phyloP scores from a whole-genome alignment of 305 asterid genomes.

The Coffea humblotiana region DNA sequence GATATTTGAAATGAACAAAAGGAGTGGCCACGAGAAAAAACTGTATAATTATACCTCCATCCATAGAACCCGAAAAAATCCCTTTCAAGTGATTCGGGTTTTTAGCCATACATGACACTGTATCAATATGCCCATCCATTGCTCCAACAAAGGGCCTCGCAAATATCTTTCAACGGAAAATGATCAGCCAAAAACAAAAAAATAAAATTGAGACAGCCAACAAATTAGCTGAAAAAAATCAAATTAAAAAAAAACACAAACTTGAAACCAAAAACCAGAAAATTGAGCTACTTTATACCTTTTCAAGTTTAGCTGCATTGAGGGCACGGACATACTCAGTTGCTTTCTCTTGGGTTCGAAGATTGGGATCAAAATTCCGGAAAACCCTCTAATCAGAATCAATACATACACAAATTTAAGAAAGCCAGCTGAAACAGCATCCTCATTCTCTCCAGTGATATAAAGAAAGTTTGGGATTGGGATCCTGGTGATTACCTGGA shows the following conservation, averaged over 20 bases:
- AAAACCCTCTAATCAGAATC: conserved; percentile 59
- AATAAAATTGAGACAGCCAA: neutral
- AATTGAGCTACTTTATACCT: conserved; percentile 38
- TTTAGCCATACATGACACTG: conserved; percentile 86
- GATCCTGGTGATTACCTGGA: conserved; percentile 51
- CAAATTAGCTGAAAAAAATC: neutral
- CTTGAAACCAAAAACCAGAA: neutral
- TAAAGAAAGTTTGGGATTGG: neutral
- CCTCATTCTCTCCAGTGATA: neutral
- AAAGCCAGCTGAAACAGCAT: neutral
- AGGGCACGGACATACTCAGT: conserved; percentile 91
- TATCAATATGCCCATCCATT: conserved; percentile 94
- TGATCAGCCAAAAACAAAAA: neutral
- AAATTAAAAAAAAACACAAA: neutral
- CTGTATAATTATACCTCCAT: conserved; percentile 64
- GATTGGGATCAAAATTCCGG: conserved; percentile 79
- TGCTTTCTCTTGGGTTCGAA: conserved; percentile 85
- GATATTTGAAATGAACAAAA: neutral
- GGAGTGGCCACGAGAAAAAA: neutral
- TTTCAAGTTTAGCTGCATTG: conserved; percentile 86
- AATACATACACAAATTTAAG: conserved; percentile 7
- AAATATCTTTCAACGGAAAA: conserved; percentile 47
- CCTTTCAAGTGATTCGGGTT: conserved; percentile 77
- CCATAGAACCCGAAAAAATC: conserved; percentile 88
- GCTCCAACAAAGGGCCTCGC: conserved; percentile 91